Percentiles rank a stretch among this genome's conserved stretches.
Conservation (phyloP, 805 yeast genomes). For the Ogataea philodendri region DNA sequence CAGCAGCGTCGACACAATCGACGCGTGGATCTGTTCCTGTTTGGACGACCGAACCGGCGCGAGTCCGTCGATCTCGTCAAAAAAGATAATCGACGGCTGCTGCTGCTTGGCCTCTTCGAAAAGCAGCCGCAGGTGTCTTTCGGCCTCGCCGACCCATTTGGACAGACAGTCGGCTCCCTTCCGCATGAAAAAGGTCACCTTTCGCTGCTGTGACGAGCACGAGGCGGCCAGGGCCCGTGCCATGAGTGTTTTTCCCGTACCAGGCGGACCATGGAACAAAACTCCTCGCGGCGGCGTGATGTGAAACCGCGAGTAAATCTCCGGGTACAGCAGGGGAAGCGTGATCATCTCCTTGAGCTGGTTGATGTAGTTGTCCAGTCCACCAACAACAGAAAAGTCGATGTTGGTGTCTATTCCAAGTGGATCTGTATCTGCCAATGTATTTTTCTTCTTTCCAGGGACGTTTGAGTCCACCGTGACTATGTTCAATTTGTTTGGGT, state of each 20-base stretch:
- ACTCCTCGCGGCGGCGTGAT: conserved; percentile 98
- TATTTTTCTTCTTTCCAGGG: conserved; percentile 48
- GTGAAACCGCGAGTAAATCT: conserved; percentile 81
- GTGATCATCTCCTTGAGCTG: conserved; percentile 97
- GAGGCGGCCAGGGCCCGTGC: conserved; percentile 97
- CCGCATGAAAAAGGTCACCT: conserved; percentile 95
- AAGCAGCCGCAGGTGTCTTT: conserved; percentile 81
- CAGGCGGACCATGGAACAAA: conserved; percentile 97
- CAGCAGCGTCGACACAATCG: conserved; percentile 89
- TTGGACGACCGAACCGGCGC: conserved; percentile 98
- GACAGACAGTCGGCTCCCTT: conserved; percentile 97
- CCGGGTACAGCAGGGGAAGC: conserved; percentile 88
- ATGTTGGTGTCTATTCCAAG: conserved; percentile 68
- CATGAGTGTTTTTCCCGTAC: conserved; percentile 97
- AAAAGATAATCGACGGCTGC: conserved; percentile 94
- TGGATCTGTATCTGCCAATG: conserved; percentile 87
- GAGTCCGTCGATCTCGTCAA: conserved; percentile 96
- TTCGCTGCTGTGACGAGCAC: conserved; percentile 78
- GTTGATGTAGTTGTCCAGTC: conserved; percentile 83
- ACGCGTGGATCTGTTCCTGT: conserved; percentile 97
- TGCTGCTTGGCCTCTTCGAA: conserved; percentile 96
- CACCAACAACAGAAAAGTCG: conserved; percentile 80
- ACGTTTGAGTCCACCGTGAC: conserved; percentile 19
- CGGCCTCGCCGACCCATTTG: conserved; percentile 99
- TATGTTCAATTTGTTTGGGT: conserved; percentile 29